Conservation (phyloP, 2,329 filamentous ascomycete genomes). For the Hypoxylon sp. region DNA sequence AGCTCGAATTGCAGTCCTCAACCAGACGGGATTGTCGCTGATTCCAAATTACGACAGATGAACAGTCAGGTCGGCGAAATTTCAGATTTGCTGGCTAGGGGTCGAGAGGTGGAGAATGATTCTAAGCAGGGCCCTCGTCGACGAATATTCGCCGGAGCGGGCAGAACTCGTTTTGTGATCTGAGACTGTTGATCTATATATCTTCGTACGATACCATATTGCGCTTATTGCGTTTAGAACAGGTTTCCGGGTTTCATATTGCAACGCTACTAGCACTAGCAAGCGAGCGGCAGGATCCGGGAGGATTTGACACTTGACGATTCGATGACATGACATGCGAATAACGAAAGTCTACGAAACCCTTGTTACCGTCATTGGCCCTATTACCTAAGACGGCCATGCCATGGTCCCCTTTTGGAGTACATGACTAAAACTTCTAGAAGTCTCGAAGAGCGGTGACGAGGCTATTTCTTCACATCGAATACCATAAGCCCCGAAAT, state of each 20-base stretch:
- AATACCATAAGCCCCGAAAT: constrained; percentile 25
- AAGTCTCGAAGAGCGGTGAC: constrained; percentile 40
- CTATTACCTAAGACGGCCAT: constrained; percentile 39
- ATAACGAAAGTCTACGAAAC: constrained; percentile 6
- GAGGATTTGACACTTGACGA: constrained; percentile 35
- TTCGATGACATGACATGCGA: constrained; percentile 37
- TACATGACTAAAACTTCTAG: constrained; percentile 33
- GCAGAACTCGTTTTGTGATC: constrained; percentile 29
- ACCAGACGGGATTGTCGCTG: constrained; percentile 14
- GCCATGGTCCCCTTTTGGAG: constrained; percentile 18
- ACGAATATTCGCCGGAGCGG: constrained; percentile 45
- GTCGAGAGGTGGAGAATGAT: constrained; percentile 29
- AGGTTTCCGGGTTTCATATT: constrained; percentile 42
- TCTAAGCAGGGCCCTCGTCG: constrained; percentile 25
- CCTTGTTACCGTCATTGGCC: constrained; percentile 21
- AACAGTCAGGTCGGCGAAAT: constrained; percentile 1
- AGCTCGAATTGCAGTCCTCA: constrained; percentile 8
- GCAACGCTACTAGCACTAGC: constrained; percentile 16
- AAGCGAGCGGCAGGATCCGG: constrained; percentile 37
- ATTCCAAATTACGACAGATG: constrained; percentile 37
- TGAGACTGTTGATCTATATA: constrained; percentile 36
- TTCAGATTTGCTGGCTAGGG: constrained; percentile 20
- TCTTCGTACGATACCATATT: constrained; percentile 26
- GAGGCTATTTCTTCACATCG: constrained; percentile 13
- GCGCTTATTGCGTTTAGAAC: constrained; percentile 26